Evolutionary conservation across 176 grass and related monocot species (phyloP), one percentile per base, ranked within the genome.

Genomic region (Phoenix roebelenii): DNA sequence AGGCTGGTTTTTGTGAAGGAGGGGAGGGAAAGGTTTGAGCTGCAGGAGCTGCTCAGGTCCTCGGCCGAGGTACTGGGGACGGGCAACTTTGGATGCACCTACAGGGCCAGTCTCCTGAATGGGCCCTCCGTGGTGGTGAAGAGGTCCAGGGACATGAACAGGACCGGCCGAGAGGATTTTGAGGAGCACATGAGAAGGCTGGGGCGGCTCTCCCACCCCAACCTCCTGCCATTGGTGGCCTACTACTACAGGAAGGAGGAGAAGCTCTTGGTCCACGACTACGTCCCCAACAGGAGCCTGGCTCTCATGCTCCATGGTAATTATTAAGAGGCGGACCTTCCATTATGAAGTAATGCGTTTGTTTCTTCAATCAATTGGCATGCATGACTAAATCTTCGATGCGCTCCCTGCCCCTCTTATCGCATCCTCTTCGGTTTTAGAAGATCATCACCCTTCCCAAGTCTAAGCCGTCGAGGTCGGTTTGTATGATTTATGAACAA

Each of bases 231-330:
- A 0, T 64, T 98, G 16, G 70, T 98, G 15, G 73, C 84, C 18
- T 98, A 98, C 61, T 92, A 98, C 70, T 98, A 92, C 49, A 79
- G 93, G 30, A 98, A 92, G 73, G 93, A 98, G 63, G 93, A 98
- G 81, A 98, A 98, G 65, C 77, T 98, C 3, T 72, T 98, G 29
- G 78, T 98, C 75, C 83, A 77, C 12, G 79, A 85, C 69, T 98
- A 74, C 52, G 81, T 80, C 23, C 70, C 78, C 54, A 91, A 91
- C 63, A 60, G 74, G 54, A 88, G 81, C 84, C 68, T 98, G 59
- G 81, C 84, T 2, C 50, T 83, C 76, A 71, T 82, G 26, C 78
- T 98, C 60, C 87, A 92, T 48, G 79, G 83, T 89, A 72, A 55
- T 30, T 6, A 32, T 32, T 32, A 7, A 32, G 4, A 0, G 26